phyloP scores from a whole-genome alignment of 2,329 filamentous ascomycete genomes.

The Aureobasidium leucospermi region DNA sequence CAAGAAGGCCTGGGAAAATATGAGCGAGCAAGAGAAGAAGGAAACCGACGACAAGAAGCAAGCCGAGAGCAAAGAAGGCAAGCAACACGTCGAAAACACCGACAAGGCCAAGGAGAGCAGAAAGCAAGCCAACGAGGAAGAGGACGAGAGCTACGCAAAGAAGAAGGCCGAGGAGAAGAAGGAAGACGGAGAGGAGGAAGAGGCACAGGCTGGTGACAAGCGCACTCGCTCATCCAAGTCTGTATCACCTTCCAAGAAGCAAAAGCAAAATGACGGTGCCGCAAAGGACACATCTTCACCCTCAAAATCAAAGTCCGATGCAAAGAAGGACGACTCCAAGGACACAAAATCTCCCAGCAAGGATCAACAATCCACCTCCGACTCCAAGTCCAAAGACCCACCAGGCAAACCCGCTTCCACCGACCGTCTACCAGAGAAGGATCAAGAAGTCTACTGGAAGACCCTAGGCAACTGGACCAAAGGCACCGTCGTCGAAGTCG shows the following conservation, averaged over 20 bases:
- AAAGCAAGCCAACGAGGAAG: conserved; percentile 30
- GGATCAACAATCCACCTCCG: neutral
- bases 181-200: conserved; percentile 15
- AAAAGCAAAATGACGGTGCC: conserved; percentile 24
- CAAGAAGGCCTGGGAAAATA: conserved; percentile 43
- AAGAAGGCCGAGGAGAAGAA: conserved; percentile 18
- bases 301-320: neutral
- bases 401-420: conserved; percentile 26
- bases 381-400: conserved; percentile 17
- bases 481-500: conserved; percentile 36
- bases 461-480: conserved; percentile 33
- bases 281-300: conserved; percentile 17
- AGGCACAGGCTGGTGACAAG: conserved; percentile 19
- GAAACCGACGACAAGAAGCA: conserved; percentile 35
- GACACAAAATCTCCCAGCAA: too few species aligned
- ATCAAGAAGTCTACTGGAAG: conserved; percentile 37
- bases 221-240: conserved; percentile 21
- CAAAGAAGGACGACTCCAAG: conserved; percentile 9
- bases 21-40: conserved; percentile 39
- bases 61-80: conserved; percentile 33
- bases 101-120: conserved; percentile 34
- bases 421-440: conserved; percentile 33
- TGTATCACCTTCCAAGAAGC: conserved; percentile 26
- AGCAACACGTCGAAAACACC: conserved; percentile 40
- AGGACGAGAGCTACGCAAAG: conserved; percentile 20